Evolutionary conservation across 768 basidiomycete species (phyloP).

Genomic region (Pisolithus marmoratus): DNA sequence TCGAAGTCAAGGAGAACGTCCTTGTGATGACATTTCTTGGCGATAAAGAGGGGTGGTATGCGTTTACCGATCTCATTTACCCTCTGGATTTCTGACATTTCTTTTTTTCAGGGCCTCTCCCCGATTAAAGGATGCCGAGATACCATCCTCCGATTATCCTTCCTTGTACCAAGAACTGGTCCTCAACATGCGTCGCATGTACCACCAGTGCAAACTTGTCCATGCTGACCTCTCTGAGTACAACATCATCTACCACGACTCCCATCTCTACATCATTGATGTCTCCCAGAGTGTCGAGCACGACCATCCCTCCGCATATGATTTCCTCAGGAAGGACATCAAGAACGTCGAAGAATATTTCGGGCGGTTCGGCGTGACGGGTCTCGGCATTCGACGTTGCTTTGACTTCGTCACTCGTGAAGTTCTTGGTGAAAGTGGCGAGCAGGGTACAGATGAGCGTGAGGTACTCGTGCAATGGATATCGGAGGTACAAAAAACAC

Average conservation of each 20-base stretch:
- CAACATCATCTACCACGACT: slow-evolving; percentile 85
- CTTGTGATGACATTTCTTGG: slow-evolving; percentile 95
- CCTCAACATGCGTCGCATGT: slow-evolving; percentile 76
- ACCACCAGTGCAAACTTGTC: slow-evolving; percentile 86
- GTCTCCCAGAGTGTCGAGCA: slow-evolving; percentile 99
- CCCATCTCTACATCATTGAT: slow-evolving; percentile 89
- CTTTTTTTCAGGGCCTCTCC: slow-evolving; percentile 71
- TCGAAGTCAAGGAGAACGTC: slow-evolving; percentile 95
- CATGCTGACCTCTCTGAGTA: slow-evolving; percentile 99
- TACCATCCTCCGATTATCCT: slow-evolving; percentile 45
- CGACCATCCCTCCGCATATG: slow-evolving; percentile 93
- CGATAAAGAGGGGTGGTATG: slow-evolving; percentile 72
- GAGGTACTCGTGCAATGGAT: slow-evolving; percentile 44
- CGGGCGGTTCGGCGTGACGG: slow-evolving; percentile 61
- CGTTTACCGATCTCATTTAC: slow-evolving; percentile 5
- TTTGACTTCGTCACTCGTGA: slow-evolving; percentile 87
- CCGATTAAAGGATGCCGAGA: slow-evolving; percentile 82
- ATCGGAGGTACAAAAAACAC: slow-evolving; percentile 28
- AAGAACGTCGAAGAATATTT: slow-evolving; percentile 95
- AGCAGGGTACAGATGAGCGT: slow-evolving; percentile 17
- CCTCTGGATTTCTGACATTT: background rate
- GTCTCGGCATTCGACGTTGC: slow-evolving; percentile 72
- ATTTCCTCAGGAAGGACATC: slow-evolving; percentile 90
- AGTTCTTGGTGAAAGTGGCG: slow-evolving; percentile 27
- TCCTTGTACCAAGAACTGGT: slow-evolving; percentile 76